Base-by-base conservation (phyloP, 2,329 filamentous ascomycete species). In the Ophiostoma montium region DNA sequence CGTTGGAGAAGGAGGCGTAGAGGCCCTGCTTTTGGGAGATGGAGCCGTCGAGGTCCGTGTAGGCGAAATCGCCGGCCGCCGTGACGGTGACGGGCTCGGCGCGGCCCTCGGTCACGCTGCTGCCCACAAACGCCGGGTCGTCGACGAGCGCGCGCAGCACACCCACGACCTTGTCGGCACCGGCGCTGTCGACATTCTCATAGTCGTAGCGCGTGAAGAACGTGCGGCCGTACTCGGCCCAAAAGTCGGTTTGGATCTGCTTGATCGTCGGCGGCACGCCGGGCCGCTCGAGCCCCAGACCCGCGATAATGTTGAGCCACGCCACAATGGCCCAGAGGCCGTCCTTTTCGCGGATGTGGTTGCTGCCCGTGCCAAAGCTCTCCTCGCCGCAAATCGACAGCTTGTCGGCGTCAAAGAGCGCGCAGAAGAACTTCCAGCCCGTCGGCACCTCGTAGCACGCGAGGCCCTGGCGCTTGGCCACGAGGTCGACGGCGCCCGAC, bases 121-220 rank as follows among this genome's bases (percentile, higher is more conserved):
- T 92, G 57, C 88, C 88, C 48, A 95, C 72, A 60, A 96, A 95
- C 52, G 65, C 69, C 47, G 74, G 64, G 58, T 86, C 76, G 35
- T 79, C 80, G 59, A 95, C 86, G 56, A 94, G 75, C 56, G 82
- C 80, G 60, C 81, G 76, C 61, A 98, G 75, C 60, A 86, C 81
- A 50, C 78, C 82, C 42, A 95, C 84, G 52, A 98, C 82, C 71
- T 94, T 90, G 70, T 84, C 85, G 55, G 92, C 92, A 36, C 86
- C 89, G 9, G 90, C 87, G 43, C 82, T 84, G 70, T 95, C 88
- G 56, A 94, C 88, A 58, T 94, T 79, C 70, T 98, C 92, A 69
- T 95, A 98, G 69, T 98, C 92, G 69, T 96, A 96, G 55, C 92
- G 86, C 39, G 92, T 98, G 77, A 98, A 98, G 75, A 96, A 98